A percentile compares a stretch with the other conserved stretches of the same genome.
These are phyloP conservation scores for Russula abietina DNA, from an alignment of 768 basidiomycete species.

Conservation along the genomic window DNA sequence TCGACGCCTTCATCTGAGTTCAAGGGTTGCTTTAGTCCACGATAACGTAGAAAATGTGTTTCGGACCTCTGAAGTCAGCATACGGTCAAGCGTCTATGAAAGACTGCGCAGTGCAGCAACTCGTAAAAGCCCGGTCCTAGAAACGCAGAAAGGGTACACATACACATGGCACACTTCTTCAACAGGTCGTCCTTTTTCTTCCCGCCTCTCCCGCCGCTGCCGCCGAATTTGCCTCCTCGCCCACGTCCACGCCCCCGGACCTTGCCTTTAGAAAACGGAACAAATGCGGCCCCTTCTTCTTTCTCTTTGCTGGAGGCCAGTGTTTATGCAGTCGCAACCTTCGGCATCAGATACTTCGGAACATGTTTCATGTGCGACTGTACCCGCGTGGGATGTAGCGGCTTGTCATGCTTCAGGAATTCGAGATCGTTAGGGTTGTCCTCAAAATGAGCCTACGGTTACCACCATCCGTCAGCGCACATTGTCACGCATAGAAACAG, in stretches of 20 bases:
- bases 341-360: slow-evolving; percentile 87
- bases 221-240: slow-evolving; percentile 39
- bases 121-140: not conserved
- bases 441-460: slow-evolving; percentile 84
- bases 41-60: not conserved
- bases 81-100: not conserved
- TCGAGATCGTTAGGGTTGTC: slow-evolving; percentile 90
- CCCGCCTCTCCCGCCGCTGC: slow-evolving; percentile 35
- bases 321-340: slow-evolving; percentile 50
- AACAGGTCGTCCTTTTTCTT: slow-evolving; percentile 70
- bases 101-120: not conserved
- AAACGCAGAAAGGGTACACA: not conserved
- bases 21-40: not conserved
- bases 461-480: not conserved
- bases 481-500: not conserved
- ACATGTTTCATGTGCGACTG: slow-evolving; percentile 97
- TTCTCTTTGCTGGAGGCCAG: slow-evolving; percentile 26
- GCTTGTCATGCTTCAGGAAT: slow-evolving; percentile 90
- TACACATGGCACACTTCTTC: slow-evolving; percentile 28
- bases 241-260: slow-evolving; percentile 51
- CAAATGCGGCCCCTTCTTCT: slow-evolving; percentile 43
- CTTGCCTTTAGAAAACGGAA: slow-evolving; percentile 65
- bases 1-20: not conserved
- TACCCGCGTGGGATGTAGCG: slow-evolving; percentile 82
- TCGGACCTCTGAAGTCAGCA: not conserved